Evolutionary conservation across 306 rosid species (phyloP).

Genomic region (Spatholobus suberectus): DNA sequence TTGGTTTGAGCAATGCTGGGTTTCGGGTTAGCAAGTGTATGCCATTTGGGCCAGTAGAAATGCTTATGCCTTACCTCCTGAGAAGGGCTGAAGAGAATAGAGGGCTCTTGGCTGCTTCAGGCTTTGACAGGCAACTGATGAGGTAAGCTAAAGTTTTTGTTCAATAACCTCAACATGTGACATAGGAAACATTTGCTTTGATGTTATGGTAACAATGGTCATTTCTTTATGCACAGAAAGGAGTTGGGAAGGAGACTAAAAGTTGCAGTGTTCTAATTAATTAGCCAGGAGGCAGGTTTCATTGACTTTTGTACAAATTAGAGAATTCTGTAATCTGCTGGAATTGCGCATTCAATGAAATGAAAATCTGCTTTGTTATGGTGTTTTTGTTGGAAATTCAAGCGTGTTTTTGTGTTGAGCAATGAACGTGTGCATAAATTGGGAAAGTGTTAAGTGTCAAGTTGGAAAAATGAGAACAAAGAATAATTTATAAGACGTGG

Average conservation of each 20-base stretch:
- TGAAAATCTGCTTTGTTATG: background rate
- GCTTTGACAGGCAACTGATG: conserved; percentile 70
- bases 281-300: background rate
- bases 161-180: background rate
- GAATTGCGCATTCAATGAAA: background rate
- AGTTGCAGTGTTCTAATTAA: conserved; percentile 43
- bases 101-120: conserved; percentile 80
- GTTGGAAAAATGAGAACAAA: background rate
- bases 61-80: conserved; percentile 81
- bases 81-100: conserved; percentile 94
- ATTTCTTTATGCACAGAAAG: conserved; percentile 46
- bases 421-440: background rate
- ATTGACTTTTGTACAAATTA: background rate
- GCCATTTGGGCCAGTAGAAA: conserved; percentile 88
- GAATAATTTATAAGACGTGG: too few species aligned
- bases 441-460: background rate
- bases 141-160: conserved; percentile 50
- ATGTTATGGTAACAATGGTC: background rate
- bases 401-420: background rate
- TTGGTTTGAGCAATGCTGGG: conserved; percentile 83
- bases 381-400: background rate
- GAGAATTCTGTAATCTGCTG: background rate
- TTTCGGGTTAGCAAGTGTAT: conserved; percentile 92
- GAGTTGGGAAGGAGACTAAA: conserved; percentile 70
- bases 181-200: background rate